Evolutionary conservation across 2,329 filamentous ascomycete genomes (phyloP).

Genomic region (Exophiala sp.): DNA sequence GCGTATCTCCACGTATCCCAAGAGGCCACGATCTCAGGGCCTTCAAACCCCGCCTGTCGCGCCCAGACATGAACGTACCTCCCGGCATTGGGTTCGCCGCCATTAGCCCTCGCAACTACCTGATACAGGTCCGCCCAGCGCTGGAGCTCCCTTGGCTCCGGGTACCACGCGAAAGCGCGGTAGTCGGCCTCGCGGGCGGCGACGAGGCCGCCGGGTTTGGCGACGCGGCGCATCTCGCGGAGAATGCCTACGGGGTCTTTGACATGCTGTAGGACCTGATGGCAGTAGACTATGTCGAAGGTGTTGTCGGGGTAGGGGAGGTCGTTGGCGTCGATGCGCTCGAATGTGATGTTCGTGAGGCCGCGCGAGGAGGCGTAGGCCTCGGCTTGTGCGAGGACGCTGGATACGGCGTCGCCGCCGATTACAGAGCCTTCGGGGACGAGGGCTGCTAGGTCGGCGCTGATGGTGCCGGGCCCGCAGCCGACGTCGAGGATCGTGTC

Average conservation of each 20-base stretch:
- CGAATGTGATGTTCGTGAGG: slow-evolving; percentile 35
- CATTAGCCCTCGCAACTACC: slow-evolving; percentile 30
- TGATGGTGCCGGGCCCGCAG: slow-evolving; percentile 43
- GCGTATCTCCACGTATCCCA: slow-evolving; percentile 26
- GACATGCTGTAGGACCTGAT: slow-evolving; percentile 55
- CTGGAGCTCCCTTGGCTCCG: slow-evolving; percentile 28
- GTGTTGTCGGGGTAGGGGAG: slow-evolving; percentile 42
- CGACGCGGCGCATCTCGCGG: slow-evolving; percentile 50
- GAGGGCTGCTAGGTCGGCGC: slow-evolving; percentile 36
- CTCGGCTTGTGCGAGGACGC: slow-evolving; percentile 33
- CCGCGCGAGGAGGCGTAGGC: slow-evolving; percentile 31
- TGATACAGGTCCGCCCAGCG: slow-evolving; percentile 31
- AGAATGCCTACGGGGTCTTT: slow-evolving; percentile 47
- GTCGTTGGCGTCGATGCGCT: slow-evolving; percentile 37
- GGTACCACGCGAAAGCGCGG: slow-evolving; percentile 31
- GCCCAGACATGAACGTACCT: slow-evolving; percentile 29
- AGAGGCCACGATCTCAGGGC: slow-evolving; percentile 22
- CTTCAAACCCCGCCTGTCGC: slow-evolving; percentile 27
- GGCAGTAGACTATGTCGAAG: slow-evolving; percentile 57
- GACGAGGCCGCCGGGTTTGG: slow-evolving; percentile 49
- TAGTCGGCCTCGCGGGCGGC: slow-evolving; percentile 41
- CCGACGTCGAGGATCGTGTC: slow-evolving; percentile 41
- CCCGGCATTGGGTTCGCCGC: slow-evolving; percentile 32
- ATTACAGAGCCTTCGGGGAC: slow-evolving; percentile 38
- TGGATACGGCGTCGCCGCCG: slow-evolving; percentile 33